These are phyloP conservation scores for Amanita thiersii DNA, from an alignment of 768 basidiomycete genomes.

Conservation along the genomic window DNA sequence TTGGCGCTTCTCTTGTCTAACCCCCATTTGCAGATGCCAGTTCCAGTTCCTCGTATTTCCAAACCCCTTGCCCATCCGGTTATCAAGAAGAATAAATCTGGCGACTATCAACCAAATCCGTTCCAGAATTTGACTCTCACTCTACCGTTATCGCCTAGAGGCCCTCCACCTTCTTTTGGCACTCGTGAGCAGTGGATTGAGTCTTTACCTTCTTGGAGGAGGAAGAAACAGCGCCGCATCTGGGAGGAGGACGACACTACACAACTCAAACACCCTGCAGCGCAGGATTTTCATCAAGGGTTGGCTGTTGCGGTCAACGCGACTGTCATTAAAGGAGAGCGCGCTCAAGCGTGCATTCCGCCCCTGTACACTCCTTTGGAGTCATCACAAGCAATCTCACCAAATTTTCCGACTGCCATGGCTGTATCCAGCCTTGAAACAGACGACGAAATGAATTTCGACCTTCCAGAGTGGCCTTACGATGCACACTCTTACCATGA, in stretches of 20 bases:
- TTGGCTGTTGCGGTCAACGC: constrained; percentile 74
- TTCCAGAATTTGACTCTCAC: constrained; percentile 49
- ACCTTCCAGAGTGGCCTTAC: constrained; percentile 10
- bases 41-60: constrained; percentile 63
- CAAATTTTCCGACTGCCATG: constrained; percentile 12
- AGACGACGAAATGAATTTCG: constrained; percentile 38
- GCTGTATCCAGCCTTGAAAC: constrained; percentile 22
- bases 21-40: constrained; percentile 67
- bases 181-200: constrained; percentile 69
- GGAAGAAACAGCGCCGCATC: constrained; percentile 56
- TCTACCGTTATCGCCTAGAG: constrained; percentile 51
- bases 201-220: constrained; percentile 65
- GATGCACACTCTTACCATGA: constrained; percentile 16
- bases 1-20: constrained; percentile 34
- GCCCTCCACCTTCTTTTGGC: constrained; percentile 56
- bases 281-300: constrained; percentile 64
- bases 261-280: constrained; percentile 18
- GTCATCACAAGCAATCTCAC: constrained; percentile 1
- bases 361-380: constrained; percentile 39
- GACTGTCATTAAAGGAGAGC: constrained; percentile 77
- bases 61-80: constrained; percentile 57
- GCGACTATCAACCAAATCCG: constrained; percentile 33
- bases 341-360: constrained; percentile 81
- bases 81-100: constrained; percentile 48
- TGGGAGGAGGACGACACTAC: constrained; percentile 46